Conservation (phyloP, 331 rosid genomes). For the Malus hybrid region DNA sequence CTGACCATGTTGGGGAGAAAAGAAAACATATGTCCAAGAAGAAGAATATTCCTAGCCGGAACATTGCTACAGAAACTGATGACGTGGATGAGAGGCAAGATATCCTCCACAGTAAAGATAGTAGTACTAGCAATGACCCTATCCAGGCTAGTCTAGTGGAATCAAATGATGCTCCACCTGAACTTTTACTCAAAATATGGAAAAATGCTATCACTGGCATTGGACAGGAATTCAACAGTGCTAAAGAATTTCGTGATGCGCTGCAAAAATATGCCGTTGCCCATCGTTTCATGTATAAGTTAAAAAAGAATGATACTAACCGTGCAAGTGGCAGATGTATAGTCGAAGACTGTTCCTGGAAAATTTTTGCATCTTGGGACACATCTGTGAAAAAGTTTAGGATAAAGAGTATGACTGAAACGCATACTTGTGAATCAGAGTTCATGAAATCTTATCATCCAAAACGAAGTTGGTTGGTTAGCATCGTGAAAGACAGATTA, state of each 20-base stretch:
- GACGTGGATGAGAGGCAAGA: conserved; percentile 6
- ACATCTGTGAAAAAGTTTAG: conserved; percentile 28
- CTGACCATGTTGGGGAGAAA: conserved; percentile 20
- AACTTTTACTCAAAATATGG: conserved; percentile 33
- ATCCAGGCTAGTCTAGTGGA: neutral
- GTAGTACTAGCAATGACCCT: conserved; percentile 5
- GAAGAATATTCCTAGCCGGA: conserved; percentile 11
- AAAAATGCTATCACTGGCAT: conserved; percentile 38
- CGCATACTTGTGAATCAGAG: conserved; percentile 41
- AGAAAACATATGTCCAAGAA: conserved; percentile 12
- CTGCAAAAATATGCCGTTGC: conserved; percentile 54
- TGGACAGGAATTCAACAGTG: conserved; percentile 48
- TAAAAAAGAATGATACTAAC: conserved; percentile 42
- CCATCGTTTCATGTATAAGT: conserved; percentile 40
- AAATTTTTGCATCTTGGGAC: conserved; percentile 51
- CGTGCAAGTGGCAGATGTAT: conserved; percentile 46
- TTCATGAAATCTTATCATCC: conserved; percentile 48
- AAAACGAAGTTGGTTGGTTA: conserved; percentile 43
- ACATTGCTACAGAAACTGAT: conserved; percentile 1
- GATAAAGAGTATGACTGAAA: conserved; percentile 32
- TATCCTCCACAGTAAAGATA: neutral
- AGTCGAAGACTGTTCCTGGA: conserved; percentile 49
- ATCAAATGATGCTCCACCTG: conserved; percentile 30
- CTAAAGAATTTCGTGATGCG: conserved; percentile 43
- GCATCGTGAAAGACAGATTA: conserved; percentile 38